Conservation (phyloP, 2,329 filamentous ascomycete species). For the Balansia obtecta region DNA sequence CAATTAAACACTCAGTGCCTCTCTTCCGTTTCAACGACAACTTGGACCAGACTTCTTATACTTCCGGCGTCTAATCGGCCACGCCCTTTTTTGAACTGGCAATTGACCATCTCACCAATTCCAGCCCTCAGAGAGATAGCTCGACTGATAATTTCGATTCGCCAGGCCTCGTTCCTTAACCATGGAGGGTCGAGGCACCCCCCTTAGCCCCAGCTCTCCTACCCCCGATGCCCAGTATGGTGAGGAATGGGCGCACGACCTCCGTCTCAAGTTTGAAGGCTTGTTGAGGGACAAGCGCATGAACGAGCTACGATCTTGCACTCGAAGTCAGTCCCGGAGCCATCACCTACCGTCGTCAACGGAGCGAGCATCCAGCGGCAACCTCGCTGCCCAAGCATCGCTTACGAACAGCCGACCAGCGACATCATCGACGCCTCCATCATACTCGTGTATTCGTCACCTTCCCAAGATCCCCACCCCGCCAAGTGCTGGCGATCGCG, state of each 20-base stretch:
- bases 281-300: conserved; percentile 77
- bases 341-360: conserved; percentile 43
- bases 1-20: background rate
- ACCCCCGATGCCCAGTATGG: conserved; percentile 35
- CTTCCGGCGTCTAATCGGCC: background rate
- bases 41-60: background rate
- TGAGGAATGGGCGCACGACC: conserved; percentile 64
- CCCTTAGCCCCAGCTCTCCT: conserved; percentile 17
- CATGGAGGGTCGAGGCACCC: conserved; percentile 27
- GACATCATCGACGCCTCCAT: conserved; percentile 31
- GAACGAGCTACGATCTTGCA: conserved; percentile 51
- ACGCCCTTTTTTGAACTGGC: background rate
- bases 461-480: conserved; percentile 54
- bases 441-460: conserved; percentile 36
- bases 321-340: conserved; percentile 47
- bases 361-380: conserved; percentile 38
- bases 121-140: background rate
- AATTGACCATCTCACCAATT: background rate
- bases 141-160: background rate
- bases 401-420: conserved; percentile 31
- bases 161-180: conserved; percentile 7
- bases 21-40: background rate
- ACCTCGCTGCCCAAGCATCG: conserved; percentile 29
- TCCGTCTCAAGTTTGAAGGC: conserved; percentile 77
- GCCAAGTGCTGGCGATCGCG: conserved; percentile 51